Evolutionary conservation across 2,329 filamentous ascomycete species (phyloP).

Genomic region (Stenocarpella maydis): DNA sequence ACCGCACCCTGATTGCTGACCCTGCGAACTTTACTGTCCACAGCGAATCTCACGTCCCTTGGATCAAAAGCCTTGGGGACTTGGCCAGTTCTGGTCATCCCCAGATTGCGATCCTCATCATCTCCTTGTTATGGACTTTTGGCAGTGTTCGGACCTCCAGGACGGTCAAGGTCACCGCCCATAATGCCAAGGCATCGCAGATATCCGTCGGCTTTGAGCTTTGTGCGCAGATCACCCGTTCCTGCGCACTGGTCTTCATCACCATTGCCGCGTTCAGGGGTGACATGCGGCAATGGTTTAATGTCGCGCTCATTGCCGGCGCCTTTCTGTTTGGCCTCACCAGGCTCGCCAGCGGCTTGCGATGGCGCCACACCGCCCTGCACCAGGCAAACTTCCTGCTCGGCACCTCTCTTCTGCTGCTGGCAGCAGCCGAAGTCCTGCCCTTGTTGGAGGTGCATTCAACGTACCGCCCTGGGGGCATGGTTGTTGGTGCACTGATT

Average conservation of each 20-base stretch:
- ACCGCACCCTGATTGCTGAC: not conserved
- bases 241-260: conserved; percentile 27
- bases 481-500: conserved; percentile 46
- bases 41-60: conserved; percentile 28
- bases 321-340: conserved; percentile 31
- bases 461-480: conserved; percentile 39
- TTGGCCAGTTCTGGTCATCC: conserved; percentile 23
- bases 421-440: conserved; percentile 36
- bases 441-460: conserved; percentile 36
- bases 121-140: conserved; percentile 31
- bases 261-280: conserved; percentile 23
- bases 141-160: conserved; percentile 12
- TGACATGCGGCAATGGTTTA: conserved; percentile 29
- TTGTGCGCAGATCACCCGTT: conserved; percentile 27
- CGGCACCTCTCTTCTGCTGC: conserved; percentile 23
- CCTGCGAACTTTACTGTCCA: not conserved
- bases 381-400: conserved; percentile 35
- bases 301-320: conserved; percentile 22
- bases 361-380: conserved; percentile 34
- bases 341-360: conserved; percentile 24
- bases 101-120: conserved; percentile 23
- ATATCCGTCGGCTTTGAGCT: conserved; percentile 33
- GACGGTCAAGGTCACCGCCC: not conserved
- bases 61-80: conserved; percentile 22
- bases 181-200: conserved; percentile 22